Conservation (phyloP, 2,329 filamentous ascomycete species). For the Aureobasidium sp. region DNA sequence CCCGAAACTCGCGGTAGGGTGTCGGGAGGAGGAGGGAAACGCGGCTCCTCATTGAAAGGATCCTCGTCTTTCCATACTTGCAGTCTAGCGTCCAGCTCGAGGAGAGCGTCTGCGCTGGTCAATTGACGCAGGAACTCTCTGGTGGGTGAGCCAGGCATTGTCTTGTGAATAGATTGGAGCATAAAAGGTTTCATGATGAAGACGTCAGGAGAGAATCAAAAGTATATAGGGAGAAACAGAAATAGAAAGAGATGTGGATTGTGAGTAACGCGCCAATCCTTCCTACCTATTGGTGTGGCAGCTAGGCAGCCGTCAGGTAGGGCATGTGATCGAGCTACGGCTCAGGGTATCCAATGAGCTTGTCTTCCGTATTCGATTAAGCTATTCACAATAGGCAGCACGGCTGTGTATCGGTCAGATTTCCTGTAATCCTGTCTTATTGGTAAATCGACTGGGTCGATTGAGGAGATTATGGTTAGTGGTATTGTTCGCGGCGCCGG, state of each 20-base stretch:
- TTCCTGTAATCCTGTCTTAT: neutral
- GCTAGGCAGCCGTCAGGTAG: constrained; percentile 12
- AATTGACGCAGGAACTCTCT: neutral
- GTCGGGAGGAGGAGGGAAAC: neutral
- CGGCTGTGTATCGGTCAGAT: neutral
- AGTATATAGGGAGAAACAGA: neutral
- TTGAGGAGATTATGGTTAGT: neutral
- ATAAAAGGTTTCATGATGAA: neutral
- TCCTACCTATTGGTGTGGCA: constrained; percentile 5
- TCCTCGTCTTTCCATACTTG: neutral
- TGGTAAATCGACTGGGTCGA: neutral
- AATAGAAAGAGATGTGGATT: neutral
- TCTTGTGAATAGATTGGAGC: constrained; percentile 2
- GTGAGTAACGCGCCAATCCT: neutral
- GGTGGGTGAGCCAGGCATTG: neutral
- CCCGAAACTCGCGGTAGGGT: neutral
- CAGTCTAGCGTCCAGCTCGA: neutral
- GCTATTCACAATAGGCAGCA: neutral
- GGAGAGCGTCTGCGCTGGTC: neutral
- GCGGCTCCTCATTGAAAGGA: neutral
- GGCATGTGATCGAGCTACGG: constrained; percentile 3
- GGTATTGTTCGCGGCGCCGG: neutral
- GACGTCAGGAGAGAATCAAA: neutral
- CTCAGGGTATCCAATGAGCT: constrained; percentile 8
- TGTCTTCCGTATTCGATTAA: neutral